A percentile compares a stretch with the other conserved stretches of the same genome.
phyloP scores from a whole-genome alignment of 2,329 filamentous ascomycete species.

The Apiospora kogelbergensis region DNA sequence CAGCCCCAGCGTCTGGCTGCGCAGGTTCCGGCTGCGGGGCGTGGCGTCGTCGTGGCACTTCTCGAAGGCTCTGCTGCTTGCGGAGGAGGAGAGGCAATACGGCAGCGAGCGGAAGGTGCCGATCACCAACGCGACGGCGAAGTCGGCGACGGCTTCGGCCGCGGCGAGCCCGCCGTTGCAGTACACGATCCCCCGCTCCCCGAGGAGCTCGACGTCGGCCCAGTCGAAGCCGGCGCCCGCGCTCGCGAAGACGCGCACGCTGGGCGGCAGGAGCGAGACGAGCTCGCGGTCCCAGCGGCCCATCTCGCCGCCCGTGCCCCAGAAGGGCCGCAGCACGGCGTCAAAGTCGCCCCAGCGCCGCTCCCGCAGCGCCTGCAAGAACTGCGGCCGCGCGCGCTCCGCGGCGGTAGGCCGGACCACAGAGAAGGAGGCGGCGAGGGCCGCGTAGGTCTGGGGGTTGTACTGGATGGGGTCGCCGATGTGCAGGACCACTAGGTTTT shows the following conservation, averaged over 20 bases:
- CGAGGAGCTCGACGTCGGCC: constrained; percentile 60
- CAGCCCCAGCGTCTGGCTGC: constrained; percentile 60
- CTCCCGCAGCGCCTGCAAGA: constrained; percentile 49
- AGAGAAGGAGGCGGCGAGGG: constrained; percentile 44
- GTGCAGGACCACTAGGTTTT: constrained; percentile 64
- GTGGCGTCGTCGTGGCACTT: constrained; percentile 62
- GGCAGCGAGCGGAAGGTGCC: constrained; percentile 67
- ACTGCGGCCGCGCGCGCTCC: constrained; percentile 51
- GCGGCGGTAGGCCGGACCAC: constrained; percentile 50
- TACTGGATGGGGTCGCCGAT: constrained; percentile 66
- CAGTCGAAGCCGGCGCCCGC: constrained; percentile 64
- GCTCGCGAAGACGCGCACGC: constrained; percentile 57
- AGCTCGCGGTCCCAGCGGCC: constrained; percentile 60
- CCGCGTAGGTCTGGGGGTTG: constrained; percentile 46
- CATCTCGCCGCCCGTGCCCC: constrained; percentile 66
- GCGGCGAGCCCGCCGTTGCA: constrained; percentile 72
- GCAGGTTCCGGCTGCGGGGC: constrained; percentile 61
- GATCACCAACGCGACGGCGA: constrained; percentile 68
- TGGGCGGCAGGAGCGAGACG: constrained; percentile 51
- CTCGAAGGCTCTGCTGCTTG: constrained; percentile 39
- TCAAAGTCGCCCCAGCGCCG: constrained; percentile 54
- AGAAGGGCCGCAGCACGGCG: constrained; percentile 57
- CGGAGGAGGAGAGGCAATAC: constrained; percentile 58
- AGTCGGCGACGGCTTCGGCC: constrained; percentile 72
- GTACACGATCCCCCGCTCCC: constrained; percentile 64